Conservation (phyloP, 768 basidiomycete genomes). For the Mycena capillaripes region DNA sequence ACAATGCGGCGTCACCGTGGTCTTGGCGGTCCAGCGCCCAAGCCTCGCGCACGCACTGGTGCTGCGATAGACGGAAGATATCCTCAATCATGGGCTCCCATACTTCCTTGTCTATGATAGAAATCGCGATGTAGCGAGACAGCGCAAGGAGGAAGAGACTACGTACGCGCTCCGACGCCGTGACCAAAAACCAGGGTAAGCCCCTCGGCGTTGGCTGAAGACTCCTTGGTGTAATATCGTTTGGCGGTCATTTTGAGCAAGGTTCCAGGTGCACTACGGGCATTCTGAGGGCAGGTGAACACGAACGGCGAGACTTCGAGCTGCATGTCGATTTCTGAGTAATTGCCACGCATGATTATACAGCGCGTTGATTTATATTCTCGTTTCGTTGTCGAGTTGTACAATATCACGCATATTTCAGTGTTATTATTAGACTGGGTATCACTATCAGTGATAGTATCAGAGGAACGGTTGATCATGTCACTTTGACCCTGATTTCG, state of each 20-base stretch:
- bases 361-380: too few relatives aligned
- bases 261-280: constrained; percentile 12
- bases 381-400: too few relatives aligned
- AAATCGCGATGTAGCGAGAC: background rate
- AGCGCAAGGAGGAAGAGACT: background rate
- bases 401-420: too few relatives aligned
- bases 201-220: background rate
- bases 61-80: constrained; percentile 41
- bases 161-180: constrained; percentile 23
- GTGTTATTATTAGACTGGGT: too few relatives aligned
- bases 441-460: too few relatives aligned
- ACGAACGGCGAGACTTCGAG: constrained; percentile 21
- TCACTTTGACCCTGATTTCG: too few relatives aligned
- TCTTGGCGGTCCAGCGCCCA: constrained; percentile 57
- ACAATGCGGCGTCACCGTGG: constrained; percentile 51
- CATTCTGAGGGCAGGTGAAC: constrained; percentile 18
- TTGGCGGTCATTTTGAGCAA: constrained; percentile 25
- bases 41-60: constrained; percentile 49
- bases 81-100: constrained; percentile 52
- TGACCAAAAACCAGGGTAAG: constrained; percentile 19
- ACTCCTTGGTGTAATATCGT: constrained; percentile 11
- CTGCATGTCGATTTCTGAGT: constrained; percentile 14
- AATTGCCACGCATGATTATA: too few relatives aligned
- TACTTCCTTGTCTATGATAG: constrained; percentile 49
- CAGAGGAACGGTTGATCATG: too few relatives aligned